Percentiles rank a stretch among this genome's conserved stretches.
phyloP scores from a whole-genome alignment of 2,329 filamentous ascomycete genomes.

The Sclerotinia subarctica region DNA sequence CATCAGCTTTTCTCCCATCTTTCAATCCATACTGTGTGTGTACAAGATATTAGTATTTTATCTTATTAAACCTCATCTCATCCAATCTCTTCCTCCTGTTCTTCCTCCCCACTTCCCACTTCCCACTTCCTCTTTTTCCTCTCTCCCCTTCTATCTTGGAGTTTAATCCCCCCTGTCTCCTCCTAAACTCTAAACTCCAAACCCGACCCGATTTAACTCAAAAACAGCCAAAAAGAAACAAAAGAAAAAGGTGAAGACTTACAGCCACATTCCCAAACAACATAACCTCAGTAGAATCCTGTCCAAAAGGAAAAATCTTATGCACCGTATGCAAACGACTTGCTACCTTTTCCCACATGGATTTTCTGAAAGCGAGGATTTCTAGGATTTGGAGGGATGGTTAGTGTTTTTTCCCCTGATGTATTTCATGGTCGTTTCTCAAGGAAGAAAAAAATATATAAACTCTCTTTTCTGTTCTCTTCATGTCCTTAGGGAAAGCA shows the following conservation, averaged over 20 bases:
- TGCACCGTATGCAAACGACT: conserved; percentile 45
- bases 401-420: neutral
- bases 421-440: neutral
- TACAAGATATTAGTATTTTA: neutral
- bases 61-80: neutral
- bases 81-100: no score
- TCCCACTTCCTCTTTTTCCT: neutral
- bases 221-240: neutral
- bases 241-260: neutral
- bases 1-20: conserved; percentile 41
- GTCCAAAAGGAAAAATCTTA: conserved; percentile 51
- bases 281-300: conserved; percentile 49
- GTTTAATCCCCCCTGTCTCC: neutral
- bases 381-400: conserved; percentile 36
- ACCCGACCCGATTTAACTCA: neutral
- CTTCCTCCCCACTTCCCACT: neutral
- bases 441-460: no score
- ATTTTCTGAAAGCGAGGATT: conserved; percentile 50
- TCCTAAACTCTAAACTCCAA: no score
- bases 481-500: no score
- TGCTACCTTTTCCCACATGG: conserved; percentile 52
- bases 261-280: conserved; percentile 49
- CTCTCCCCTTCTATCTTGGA: neutral
- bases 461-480: no score
- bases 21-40: conserved; percentile 46